Evolutionary conservation across 139 green algal species (phyloP), one percentile per base, ranked within the genome.

Genomic region (Penium margaritaceum): DNA sequence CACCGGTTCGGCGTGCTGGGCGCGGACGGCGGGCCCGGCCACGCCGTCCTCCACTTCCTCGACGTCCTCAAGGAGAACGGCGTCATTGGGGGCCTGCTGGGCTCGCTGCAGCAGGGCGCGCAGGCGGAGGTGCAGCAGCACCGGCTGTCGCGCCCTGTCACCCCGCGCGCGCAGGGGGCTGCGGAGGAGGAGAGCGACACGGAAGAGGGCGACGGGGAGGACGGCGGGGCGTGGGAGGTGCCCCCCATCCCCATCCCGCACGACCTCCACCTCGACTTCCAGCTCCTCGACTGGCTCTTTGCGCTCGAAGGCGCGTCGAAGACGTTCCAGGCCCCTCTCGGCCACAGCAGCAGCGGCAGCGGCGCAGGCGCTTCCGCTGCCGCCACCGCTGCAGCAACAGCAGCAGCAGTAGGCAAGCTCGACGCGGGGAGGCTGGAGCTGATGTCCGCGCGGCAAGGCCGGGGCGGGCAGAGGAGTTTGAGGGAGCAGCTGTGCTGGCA

Each of bases 221-320:
- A n/a, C n/a, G n/a, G n/a, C n/a, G n/a, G 14, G 12, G 29, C 46
- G 2, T 76, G 68, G 68, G 53, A 76, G 27, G 60, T 76, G 51
- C 19, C 32, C n/a, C n/a, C n/a, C n/a, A n/a, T n/a, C n/a, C n/a
- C n/a, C n/a, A 14, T 76, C 9, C 68, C 68, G 30, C 27, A 76
- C 29, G 68, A 76, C 29, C 39, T 76, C 21, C 51, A 76, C 51
- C 24, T 76, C n/a, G 68, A 76, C 33, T 21, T 76, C 29, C 68
- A 76, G 51, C 51, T 76, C 27, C 68, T 76, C 29, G 68, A 76
- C 41, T 76, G 68, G 68, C 51, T 76, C 21, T 76, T 76, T n/a
- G 68, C 68, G 3, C 47, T 76, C 29, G 68, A 76, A 36, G 68
- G 68, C 27, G 68, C 68, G 0, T 24, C 29, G n/a, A 60, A 60